These are phyloP conservation scores for Globisporangium takayamanum DNA, from an alignment of 352 stramenopile species.

Conservation along the genomic window DNA sequence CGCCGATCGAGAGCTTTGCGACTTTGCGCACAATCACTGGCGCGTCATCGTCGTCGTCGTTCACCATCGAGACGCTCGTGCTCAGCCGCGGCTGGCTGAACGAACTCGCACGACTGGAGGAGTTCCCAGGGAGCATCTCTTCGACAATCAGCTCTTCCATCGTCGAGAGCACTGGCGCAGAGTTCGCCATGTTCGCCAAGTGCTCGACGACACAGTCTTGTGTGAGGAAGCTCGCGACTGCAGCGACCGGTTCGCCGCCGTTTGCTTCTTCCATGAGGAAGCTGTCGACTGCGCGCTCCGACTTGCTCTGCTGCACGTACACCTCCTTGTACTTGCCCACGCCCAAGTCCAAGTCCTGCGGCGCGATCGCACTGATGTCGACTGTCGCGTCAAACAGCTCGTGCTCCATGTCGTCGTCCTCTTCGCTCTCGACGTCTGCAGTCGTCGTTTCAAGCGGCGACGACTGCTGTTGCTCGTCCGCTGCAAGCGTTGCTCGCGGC, in stretches of 20 bases:
- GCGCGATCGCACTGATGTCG: slow-evolving; percentile 13
- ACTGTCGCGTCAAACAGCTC: slow-evolving; percentile 23
- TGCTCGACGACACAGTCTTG: slow-evolving; percentile 8
- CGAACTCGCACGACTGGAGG: slow-evolving; percentile 6
- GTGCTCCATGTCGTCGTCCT: slow-evolving; percentile 17
- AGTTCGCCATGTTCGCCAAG: background rate
- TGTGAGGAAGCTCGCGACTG: slow-evolving; percentile 10
- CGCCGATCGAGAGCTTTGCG: slow-evolving; percentile 34
- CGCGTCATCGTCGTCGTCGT: slow-evolving; percentile 18
- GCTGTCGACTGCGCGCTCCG: slow-evolving; percentile 42
- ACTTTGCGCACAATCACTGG: slow-evolving; percentile 45
- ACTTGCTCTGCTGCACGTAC: slow-evolving; percentile 17
- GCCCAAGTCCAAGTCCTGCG: slow-evolving; percentile 35
- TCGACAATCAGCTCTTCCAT: slow-evolving; percentile 49
- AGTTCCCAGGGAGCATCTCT: slow-evolving; percentile 36
- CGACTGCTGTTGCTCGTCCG: background rate
- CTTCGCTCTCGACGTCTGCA: slow-evolving; percentile 15
- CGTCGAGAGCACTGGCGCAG: slow-evolving; percentile 1
- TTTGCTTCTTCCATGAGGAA: slow-evolving; percentile 33
- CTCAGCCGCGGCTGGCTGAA: slow-evolving; percentile 16
- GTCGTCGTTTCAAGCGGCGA: slow-evolving; percentile 3
- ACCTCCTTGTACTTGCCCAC: slow-evolving; percentile 53
- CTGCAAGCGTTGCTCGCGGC: background rate
- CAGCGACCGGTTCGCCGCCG: background rate
- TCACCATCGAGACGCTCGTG: slow-evolving; percentile 9